Conservation (phyloP, 108 stramenopile species). For the Skeletonema potamos region DNA sequence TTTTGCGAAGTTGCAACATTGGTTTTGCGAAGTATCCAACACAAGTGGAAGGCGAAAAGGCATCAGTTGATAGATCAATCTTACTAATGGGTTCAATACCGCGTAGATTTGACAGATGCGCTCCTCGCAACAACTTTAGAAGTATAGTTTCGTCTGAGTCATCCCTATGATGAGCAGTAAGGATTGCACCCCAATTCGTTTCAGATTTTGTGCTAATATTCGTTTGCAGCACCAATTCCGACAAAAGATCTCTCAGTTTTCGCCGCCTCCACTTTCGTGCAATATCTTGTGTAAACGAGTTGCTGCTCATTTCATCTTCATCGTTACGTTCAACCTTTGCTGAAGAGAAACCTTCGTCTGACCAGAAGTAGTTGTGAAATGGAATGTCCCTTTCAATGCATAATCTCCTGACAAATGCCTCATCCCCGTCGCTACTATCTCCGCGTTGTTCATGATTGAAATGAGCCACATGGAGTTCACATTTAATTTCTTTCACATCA, state of each 20-base stretch:
- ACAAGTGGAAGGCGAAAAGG: not conserved
- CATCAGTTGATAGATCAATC: conserved; percentile 16
- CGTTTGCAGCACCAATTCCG: conserved; percentile 13
- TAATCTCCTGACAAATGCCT: conserved; percentile 59
- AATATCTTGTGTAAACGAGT: conserved; percentile 73
- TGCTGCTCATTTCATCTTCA: not conserved
- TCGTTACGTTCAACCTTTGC: conserved; percentile 1
- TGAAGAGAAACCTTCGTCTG: conserved; percentile 14
- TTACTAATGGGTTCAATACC: conserved; percentile 62
- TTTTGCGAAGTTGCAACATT: conserved; percentile 64
- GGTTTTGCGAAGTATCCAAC: conserved; percentile 68
- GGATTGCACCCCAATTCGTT: conserved; percentile 52
- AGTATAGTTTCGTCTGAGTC: conserved; percentile 81
- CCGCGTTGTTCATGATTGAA: conserved; percentile 86
- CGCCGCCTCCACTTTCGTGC: conserved; percentile 79
- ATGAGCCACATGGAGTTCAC: conserved; percentile 76
- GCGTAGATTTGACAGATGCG: conserved; percentile 72
- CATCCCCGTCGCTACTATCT: conserved; percentile 63
- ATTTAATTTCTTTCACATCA: conserved; percentile 18
- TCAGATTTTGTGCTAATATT: not conserved
- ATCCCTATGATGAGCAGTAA: conserved; percentile 87
- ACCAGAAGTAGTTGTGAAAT: conserved; percentile 65
- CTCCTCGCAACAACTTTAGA: conserved; percentile 82
- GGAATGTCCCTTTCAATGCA: conserved; percentile 52
- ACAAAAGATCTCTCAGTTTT: conserved; percentile 39